These are phyloP conservation scores for Russula griseocarnosa DNA, from an alignment of 768 basidiomycete genomes.

Conservation along the genomic window DNA sequence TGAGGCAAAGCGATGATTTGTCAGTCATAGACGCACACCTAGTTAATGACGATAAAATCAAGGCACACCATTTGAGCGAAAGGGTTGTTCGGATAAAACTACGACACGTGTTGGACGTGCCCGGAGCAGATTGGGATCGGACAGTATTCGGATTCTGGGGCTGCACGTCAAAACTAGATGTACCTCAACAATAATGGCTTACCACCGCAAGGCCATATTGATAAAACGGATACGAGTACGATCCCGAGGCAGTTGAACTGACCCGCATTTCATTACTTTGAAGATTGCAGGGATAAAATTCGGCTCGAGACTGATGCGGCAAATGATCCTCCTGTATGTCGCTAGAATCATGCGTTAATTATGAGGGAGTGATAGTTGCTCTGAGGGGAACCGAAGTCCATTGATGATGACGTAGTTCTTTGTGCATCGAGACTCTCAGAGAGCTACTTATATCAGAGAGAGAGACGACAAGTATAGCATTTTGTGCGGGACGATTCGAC, in stretches of 20 bases:
- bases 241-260: not conserved
- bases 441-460: not conserved
- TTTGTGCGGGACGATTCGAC: not conserved
- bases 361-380: not conserved
- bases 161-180: not conserved
- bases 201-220: not conserved
- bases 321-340: not conserved
- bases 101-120: not conserved
- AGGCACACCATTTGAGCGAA: not conserved
- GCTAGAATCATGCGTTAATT: not conserved
- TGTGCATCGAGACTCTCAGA: not conserved
- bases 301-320: not conserved
- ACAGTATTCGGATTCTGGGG: not conserved
- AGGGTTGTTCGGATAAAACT: not conserved
- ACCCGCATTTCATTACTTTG: not conserved
- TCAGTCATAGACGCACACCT: not conserved
- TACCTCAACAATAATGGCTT: not conserved
- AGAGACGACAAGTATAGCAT: not conserved
- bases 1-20: not conserved
- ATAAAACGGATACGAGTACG: not conserved
- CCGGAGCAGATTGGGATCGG: not conserved
- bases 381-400: not conserved
- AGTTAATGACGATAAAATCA: not conserved
- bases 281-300: not conserved
- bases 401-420: not conserved